phyloP scores from a whole-genome alignment of 495 filamentous ascomycete genomes.

The Aspergillus ellipticus region DNA sequence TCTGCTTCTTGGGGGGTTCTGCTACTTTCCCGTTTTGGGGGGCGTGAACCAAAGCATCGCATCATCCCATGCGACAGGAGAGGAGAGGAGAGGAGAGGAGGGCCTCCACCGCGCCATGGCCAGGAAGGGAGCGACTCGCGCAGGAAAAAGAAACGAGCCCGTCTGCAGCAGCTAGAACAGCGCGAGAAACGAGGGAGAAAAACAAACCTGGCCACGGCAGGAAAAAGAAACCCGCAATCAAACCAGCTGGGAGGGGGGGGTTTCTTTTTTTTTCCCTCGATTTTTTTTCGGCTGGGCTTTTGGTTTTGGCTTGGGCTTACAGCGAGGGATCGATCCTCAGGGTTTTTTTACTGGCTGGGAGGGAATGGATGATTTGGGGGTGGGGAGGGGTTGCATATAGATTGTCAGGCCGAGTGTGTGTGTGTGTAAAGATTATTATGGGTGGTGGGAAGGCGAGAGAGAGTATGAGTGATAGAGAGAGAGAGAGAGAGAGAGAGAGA shows the following conservation, averaged over 20 bases:
- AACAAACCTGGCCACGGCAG: constrained; percentile 3
- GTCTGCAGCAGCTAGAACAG: neutral
- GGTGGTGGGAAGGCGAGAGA: neutral
- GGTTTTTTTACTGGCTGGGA: too few species aligned
- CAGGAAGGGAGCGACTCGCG: constrained; percentile 1
- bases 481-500: too few species aligned
- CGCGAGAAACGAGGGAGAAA: constrained; percentile 4
- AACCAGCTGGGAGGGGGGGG: neutral
- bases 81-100: neutral
- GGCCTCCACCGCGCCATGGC: neutral
- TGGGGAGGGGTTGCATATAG: neutral
- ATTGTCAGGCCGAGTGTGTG: neutral
- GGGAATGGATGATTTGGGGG: neutral
- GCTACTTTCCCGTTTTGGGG: neutral
- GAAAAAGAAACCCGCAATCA: constrained; percentile 5
- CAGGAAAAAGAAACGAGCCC: constrained; percentile 1
- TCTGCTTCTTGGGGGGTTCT: too few species aligned
- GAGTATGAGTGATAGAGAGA: too few species aligned
- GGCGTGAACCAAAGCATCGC: neutral
- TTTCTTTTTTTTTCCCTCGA: constrained; percentile 9
- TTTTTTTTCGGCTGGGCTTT: neutral
- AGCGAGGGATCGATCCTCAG: too few species aligned
- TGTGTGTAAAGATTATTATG: neutral
- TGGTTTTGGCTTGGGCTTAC: too few species aligned
- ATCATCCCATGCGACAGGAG: neutral